Evolutionary conservation across 2,329 filamentous ascomycete genomes (phyloP).

Genomic region (Amauroascus niger): DNA sequence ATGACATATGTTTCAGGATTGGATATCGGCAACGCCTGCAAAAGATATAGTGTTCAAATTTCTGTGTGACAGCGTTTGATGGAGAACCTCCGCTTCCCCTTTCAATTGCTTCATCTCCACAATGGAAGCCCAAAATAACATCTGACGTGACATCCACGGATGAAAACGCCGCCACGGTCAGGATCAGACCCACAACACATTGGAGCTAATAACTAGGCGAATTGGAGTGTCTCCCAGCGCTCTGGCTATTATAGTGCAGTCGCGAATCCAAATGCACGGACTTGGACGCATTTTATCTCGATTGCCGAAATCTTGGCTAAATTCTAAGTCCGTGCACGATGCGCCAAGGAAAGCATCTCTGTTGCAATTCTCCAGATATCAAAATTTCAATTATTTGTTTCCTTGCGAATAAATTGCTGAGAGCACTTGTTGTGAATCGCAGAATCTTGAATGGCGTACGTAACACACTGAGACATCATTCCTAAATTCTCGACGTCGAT

Average conservation of each 20-base stretch:
- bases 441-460: neutral
- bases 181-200: neutral
- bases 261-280: neutral
- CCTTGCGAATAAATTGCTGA: neutral
- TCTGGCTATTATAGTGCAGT: neutral
- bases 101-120: no score
- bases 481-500: neutral
- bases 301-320: neutral
- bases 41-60: no score
- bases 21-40: no score
- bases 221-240: neutral
- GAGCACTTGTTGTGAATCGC: neutral
- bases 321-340: neutral
- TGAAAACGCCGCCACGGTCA: no score
- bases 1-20: no score
- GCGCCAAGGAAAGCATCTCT: neutral
- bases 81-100: no score
- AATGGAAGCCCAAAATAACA: neutral
- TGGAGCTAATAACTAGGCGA: neutral
- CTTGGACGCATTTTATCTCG: neutral
- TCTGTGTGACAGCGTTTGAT: no score
- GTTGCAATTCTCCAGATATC: neutral
- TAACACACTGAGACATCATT: neutral
- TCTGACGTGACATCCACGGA: no score
- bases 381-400: neutral